Base-by-base conservation (phyloP, 257 asterid species). In the Salvia miltiorrhiza region DNA sequence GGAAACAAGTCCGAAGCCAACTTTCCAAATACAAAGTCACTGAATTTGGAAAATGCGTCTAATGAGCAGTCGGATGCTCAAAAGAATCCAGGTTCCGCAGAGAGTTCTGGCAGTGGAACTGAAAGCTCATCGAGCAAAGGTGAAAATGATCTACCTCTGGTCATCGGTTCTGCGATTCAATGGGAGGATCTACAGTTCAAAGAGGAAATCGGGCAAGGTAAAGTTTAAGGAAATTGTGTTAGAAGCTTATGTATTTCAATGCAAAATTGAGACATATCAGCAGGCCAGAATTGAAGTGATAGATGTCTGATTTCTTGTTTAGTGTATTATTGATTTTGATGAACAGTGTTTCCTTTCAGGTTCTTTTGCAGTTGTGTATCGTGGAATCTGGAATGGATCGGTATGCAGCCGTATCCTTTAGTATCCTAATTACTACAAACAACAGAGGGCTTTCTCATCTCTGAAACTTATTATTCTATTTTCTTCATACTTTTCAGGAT, bases 301-400 rank as follows among this genome's bases (percentile, higher is more conserved):
- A 23, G 73, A 69, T 57, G 52, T 30, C 26, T 19, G 58, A 17
- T 24, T 55, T 63, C 41, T n/a, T 11, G 47, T 49, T 57, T 9
- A 30, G 37, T 12, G 16, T n/a, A 32, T 55, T 45, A 24, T 35
- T 23, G 60, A 76, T 70, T 37, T 65, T 49, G 24, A 61, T 67
- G 39, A 62, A 48, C 33, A 5, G 13, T 70, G 59, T 64, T 48
- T 44, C 37, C 52, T 54, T 81, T 65, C 79, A 89, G 96, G 96
- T 72, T 80, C 90, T 11, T 89, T 64, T 73, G 95, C 83, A 39
- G 79, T 78, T 59, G 92, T 89, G 33, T 81, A 87, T 78, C 90
- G 73, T 56, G 96, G 96, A 76, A 67, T 85, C 71, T 89, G 96
- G 96, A 83, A 82, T 19, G 92, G 85, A 82, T 89, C 95, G 40